These are phyloP conservation scores for Serendipita sp. DNA, from an alignment of 768 basidiomycete genomes.

Conservation along the genomic window DNA sequence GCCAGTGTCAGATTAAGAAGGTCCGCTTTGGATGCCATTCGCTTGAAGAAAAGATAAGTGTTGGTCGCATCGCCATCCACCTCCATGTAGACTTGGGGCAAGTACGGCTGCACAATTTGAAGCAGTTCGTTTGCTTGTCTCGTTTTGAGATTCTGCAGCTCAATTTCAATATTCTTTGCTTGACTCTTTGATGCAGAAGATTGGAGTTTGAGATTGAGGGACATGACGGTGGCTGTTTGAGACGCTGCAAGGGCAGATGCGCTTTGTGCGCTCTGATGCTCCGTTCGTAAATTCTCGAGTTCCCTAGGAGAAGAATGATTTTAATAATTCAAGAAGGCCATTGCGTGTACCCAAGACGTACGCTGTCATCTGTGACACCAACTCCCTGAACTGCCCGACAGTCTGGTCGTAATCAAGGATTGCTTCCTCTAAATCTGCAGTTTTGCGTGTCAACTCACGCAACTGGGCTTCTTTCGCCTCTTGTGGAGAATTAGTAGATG, in stretches of 20 bases:
- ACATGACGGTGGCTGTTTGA: conserved; percentile 87
- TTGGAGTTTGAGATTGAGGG: conserved; percentile 87
- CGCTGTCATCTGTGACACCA: conserved; percentile 73
- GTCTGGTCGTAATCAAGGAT: conserved; percentile 79
- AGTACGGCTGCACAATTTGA: conserved; percentile 72
- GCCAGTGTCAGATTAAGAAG: conserved; percentile 71
- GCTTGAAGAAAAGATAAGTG: conserved; percentile 85
- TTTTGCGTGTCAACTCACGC: conserved; percentile 48
- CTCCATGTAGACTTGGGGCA: conserved; percentile 81
- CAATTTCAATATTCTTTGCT: conserved; percentile 75
- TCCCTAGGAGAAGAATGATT: conserved; percentile 37
- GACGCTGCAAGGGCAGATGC: conserved; percentile 72
- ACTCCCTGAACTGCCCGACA: conserved; percentile 81
- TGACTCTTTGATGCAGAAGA: conserved; percentile 83
- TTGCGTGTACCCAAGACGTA: conserved; percentile 21
- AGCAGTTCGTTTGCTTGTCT: conserved; percentile 67
- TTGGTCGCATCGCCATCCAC: conserved; percentile 77
- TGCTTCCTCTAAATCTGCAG: conserved; percentile 55
- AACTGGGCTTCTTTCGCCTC: conserved; percentile 57
- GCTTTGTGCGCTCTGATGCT: conserved; percentile 70
- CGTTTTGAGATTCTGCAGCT: conserved; percentile 72
- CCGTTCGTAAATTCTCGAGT: conserved; percentile 63
- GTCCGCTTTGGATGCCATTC: conserved; percentile 73
- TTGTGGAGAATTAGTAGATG: conserved; percentile 16
- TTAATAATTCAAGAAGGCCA: not conserved